These are phyloP conservation scores for Colletotrichum aenigma DNA, from an alignment of 2,329 filamentous ascomycete species.

Conservation along the genomic window DNA sequence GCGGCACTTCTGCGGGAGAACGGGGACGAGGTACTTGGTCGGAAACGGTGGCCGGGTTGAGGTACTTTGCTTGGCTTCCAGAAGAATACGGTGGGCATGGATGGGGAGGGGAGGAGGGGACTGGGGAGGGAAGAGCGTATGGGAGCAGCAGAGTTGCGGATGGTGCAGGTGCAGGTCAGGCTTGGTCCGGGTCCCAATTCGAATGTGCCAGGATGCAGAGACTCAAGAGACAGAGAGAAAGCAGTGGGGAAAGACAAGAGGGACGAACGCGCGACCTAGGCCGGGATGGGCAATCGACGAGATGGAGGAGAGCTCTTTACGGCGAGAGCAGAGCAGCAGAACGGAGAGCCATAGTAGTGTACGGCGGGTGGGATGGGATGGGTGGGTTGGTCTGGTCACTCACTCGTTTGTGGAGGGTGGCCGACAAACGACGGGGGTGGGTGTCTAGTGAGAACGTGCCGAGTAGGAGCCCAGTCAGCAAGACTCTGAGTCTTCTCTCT, in stretches of 20 bases:
- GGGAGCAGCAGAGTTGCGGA: not conserved
- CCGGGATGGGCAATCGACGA: constrained; percentile 13
- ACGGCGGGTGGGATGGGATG: not conserved
- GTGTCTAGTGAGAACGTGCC: not conserved
- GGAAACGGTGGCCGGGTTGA: constrained; percentile 14
- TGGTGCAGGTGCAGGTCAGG: constrained; percentile 10
- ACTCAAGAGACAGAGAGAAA: not conserved
- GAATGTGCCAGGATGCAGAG: not conserved
- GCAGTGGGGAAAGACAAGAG: constrained; percentile 19
- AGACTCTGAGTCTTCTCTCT: not conserved
- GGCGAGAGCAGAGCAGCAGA: not conserved
- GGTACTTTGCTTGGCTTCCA: constrained; percentile 22
- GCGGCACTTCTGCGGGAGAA: constrained; percentile 17
- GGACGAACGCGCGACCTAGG: constrained; percentile 19
- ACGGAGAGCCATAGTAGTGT: no score
- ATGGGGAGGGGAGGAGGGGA: not conserved
- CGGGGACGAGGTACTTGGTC: constrained; percentile 12
- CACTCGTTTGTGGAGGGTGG: constrained; percentile 16
- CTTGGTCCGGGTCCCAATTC: constrained; percentile 6
- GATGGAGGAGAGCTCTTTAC: constrained; percentile 1
- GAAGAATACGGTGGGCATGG: constrained; percentile 22
- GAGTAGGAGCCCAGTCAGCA: constrained; percentile 9
- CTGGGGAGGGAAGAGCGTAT: not conserved
- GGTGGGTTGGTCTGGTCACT: not conserved
- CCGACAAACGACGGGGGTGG: constrained; percentile 11